phyloP scores from a whole-genome alignment of 495 filamentous ascomycete species.

The Margaritispora aquatica region DNA sequence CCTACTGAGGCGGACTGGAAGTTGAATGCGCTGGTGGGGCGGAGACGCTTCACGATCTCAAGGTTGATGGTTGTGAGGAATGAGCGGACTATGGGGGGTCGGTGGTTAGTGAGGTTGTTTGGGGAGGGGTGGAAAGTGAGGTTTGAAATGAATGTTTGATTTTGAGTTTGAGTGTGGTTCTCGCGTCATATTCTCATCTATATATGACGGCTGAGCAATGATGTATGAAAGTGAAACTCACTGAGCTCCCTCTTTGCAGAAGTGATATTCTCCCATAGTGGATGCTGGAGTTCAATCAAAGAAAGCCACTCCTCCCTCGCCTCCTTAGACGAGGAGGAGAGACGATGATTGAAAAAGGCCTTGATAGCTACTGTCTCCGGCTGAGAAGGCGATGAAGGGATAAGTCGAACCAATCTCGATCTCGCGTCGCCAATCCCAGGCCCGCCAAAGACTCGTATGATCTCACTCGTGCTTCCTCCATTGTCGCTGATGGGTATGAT shows the following conservation, averaged over 20 bases:
- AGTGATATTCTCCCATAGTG: constrained; percentile 68
- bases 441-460: constrained; percentile 89
- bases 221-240: no score
- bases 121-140: no score
- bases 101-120: no score
- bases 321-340: constrained; percentile 46
- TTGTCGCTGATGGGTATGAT: constrained; percentile 95
- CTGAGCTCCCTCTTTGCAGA: constrained; percentile 84
- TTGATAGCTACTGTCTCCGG: constrained; percentile 68
- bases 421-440: constrained; percentile 91
- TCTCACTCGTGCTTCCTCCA: constrained; percentile 83
- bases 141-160: no score
- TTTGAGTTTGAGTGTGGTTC: no score
- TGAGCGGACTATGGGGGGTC: no score
- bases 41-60: constrained; percentile 81
- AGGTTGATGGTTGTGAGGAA: constrained; percentile 83
- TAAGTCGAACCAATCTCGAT: constrained; percentile 85
- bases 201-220: no score
- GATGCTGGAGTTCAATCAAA: constrained; percentile 75
- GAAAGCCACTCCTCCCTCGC: constrained; percentile 76
- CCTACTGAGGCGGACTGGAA: constrained; percentile 87
- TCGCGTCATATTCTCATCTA: no score
- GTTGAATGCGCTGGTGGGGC: constrained; percentile 75
- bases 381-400: constrained; percentile 55
- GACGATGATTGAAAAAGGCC: constrained; percentile 77